phyloP scores from a whole-genome alignment of 2,329 filamentous ascomycete species.

The Aureobasidium leucospermi region DNA sequence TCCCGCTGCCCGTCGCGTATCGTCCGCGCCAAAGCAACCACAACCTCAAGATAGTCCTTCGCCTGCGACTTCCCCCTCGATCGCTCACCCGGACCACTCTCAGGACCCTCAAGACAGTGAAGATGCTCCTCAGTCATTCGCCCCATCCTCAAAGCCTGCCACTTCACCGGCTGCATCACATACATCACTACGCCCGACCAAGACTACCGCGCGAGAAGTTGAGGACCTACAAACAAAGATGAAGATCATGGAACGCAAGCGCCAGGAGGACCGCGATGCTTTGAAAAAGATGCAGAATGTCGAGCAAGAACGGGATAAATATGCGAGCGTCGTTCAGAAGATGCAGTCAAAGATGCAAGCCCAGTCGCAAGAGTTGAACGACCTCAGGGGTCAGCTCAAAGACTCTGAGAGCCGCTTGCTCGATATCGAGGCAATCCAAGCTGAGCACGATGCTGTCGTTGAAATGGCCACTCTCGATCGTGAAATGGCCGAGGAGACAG shows the following conservation, averaged over 20 bases:
- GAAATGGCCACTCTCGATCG: conserved; percentile 85
- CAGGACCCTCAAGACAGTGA: not conserved
- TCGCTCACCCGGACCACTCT: not conserved
- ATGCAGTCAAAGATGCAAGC: conserved; percentile 82
- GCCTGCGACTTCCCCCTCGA: not conserved
- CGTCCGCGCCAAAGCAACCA: not conserved
- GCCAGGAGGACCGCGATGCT: conserved; percentile 76
- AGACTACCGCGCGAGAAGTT: conserved; percentile 52
- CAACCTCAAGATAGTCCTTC: not conserved
- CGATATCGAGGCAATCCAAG: conserved; percentile 64
- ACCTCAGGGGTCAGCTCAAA: conserved; percentile 69
- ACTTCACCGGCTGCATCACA: conserved; percentile 24
- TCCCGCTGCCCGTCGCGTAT: not conserved
- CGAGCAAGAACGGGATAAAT: conserved; percentile 68
- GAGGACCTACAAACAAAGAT: conserved; percentile 87
- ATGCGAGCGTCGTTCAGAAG: conserved; percentile 80
- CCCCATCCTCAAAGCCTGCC: conserved; percentile 22
- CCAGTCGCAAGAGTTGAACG: conserved; percentile 69
- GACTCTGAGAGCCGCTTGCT: conserved; percentile 65
- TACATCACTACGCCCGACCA: conserved; percentile 24
- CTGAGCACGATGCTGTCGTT: conserved; percentile 75
- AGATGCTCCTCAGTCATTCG: conserved; percentile 15
- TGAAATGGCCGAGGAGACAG: conserved; percentile 93
- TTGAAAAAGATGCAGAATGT: conserved; percentile 70
- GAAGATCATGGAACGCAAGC: conserved; percentile 78